A percentile compares a stretch with the other conserved stretches of the same genome.
phyloP scores from a whole-genome alignment of 257 asterid genomes.

The Apocynum venetum region DNA sequence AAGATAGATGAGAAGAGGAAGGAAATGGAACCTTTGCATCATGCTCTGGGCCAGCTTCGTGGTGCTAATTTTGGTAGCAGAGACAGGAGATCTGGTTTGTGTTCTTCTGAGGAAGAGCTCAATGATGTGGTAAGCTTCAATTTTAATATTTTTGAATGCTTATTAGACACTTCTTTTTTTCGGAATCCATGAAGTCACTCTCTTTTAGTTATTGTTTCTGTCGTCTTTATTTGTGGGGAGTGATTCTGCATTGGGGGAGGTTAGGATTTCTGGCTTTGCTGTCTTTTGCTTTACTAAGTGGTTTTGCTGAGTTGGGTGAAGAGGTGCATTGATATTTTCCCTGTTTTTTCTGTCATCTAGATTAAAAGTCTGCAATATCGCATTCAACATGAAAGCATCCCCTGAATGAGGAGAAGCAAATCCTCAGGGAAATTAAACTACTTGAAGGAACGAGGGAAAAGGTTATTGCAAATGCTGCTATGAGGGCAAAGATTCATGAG shows the following conservation, averaged over 20 bases:
- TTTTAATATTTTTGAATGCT: constrained; percentile 3
- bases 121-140: constrained; percentile 54
- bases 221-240: neutral
- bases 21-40: constrained; percentile 78
- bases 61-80: constrained; percentile 41
- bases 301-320: neutral
- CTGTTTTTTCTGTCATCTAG: constrained; percentile 25
- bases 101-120: constrained; percentile 83
- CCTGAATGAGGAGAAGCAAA: constrained; percentile 85
- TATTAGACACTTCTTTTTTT: neutral
- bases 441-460: constrained; percentile 72
- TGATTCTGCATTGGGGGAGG: neutral
- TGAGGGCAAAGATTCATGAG: constrained; percentile 70
- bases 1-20: constrained; percentile 65
- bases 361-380: constrained; percentile 74
- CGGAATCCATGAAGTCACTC: neutral
- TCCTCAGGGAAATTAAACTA: constrained; percentile 82
- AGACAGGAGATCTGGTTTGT: constrained; percentile 50
- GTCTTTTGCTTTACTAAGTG: neutral
- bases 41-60: constrained; percentile 65
- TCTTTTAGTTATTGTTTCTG: neutral
- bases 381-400: constrained; percentile 94
- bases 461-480: constrained; percentile 68
- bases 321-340: neutral
- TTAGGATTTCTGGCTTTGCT: neutral